Percentiles rank a stretch among this genome's conserved stretches.
Evolutionary conservation across 345 rosid species (phyloP).

Genomic region (Geranium rotundifolium): DNA sequence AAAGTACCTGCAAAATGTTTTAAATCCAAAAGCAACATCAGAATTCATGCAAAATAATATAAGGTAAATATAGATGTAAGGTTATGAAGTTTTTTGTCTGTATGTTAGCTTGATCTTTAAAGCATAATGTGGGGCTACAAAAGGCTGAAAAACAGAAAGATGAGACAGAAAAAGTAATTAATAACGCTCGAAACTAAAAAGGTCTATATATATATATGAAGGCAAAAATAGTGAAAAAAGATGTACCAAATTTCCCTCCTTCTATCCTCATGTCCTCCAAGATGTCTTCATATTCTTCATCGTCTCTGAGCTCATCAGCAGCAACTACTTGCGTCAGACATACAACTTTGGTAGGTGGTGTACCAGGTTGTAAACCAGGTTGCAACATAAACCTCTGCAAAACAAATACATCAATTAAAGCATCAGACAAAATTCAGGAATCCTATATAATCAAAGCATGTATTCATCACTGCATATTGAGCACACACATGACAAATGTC

Average conservation of each 20-base stretch:
- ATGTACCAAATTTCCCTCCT: constrained; percentile 84
- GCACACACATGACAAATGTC: too few relatives aligned
- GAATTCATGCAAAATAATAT: constrained; percentile 1
- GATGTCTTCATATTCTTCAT: constrained; percentile 86
- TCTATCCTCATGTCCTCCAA: constrained; percentile 84
- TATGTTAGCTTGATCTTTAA: constrained; percentile 68
- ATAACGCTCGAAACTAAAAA: constrained; percentile 6
- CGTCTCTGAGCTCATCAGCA: constrained; percentile 68
- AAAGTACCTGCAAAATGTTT: constrained; percentile 55
- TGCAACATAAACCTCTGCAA: constrained; percentile 75
- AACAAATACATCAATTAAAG: constrained; percentile 1
- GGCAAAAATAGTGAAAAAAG: background rate
- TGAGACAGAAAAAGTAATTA: constrained; percentile 37
- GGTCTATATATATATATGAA: background rate
- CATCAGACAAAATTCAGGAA: background rate
- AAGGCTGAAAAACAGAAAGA: constrained; percentile 75
- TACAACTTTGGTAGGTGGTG: constrained; percentile 63
- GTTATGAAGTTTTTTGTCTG: constrained; percentile 69
- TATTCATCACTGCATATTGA: too few relatives aligned
- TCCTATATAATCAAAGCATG: too few relatives aligned
- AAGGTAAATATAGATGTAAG: constrained; percentile 29
- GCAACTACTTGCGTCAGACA: constrained; percentile 82
- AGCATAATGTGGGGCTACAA: constrained; percentile 51
- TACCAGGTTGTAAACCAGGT: constrained; percentile 70
- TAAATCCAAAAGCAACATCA: constrained; percentile 23